A percentile compares a stretch with the other conserved stretches of the same genome.
Conservation (phyloP, 768 basidiomycete species). For the Guyanaporus albipodus region DNA sequence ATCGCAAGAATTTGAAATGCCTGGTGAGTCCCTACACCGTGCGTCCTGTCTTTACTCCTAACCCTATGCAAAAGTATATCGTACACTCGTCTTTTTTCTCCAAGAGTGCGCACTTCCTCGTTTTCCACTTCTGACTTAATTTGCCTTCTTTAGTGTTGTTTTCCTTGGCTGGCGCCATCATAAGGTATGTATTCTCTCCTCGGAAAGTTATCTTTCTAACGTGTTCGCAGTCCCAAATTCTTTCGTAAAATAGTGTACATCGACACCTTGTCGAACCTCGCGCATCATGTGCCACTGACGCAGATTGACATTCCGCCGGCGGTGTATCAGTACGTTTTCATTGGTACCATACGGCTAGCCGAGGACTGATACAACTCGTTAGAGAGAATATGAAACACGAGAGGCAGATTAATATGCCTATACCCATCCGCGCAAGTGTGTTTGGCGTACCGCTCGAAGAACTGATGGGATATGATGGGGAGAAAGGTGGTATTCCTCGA, state of each 20-base stretch:
- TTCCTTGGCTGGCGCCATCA: constrained; percentile 81
- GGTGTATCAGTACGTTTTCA: constrained; percentile 66
- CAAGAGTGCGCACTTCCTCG: constrained; percentile 53
- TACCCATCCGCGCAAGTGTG: constrained; percentile 53
- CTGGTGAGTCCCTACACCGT: constrained; percentile 44
- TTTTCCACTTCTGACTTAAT: constrained; percentile 3
- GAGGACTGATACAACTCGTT: constrained; percentile 1
- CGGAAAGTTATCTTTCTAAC: background rate
- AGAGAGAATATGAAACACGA: constrained; percentile 83
- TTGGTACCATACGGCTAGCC: background rate
- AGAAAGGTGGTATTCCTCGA: constrained; percentile 78
- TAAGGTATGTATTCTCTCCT: constrained; percentile 49
- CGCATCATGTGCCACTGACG: constrained; percentile 72
- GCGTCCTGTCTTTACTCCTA: constrained; percentile 3
- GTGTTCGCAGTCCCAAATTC: constrained; percentile 73
- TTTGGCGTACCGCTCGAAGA: constrained; percentile 83
- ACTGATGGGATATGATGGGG: constrained; percentile 78
- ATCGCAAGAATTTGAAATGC: constrained; percentile 84
- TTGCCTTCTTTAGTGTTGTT: constrained; percentile 63
- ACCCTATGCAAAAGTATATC: constrained; percentile 58
- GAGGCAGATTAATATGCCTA: constrained; percentile 61
- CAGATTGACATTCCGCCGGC: constrained; percentile 84
- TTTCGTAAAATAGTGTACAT: constrained; percentile 81
- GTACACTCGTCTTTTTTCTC: constrained; percentile 87
- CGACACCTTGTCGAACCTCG: constrained; percentile 73